Evolutionary conservation across 441 rosid species (phyloP).

Genomic region (Croton setiger): DNA sequence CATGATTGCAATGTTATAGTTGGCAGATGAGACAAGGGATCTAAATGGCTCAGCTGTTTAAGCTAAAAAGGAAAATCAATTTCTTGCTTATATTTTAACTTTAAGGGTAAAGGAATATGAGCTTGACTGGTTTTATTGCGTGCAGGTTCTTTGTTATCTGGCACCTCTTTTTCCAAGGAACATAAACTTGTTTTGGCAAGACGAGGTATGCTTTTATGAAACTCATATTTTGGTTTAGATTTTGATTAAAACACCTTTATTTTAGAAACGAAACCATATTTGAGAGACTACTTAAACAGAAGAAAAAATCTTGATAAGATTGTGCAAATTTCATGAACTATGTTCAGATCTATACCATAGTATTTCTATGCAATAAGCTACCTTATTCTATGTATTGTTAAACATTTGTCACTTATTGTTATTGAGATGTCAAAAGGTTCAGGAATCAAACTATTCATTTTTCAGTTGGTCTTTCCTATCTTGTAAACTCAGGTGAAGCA

Average conservation of each 20-base stretch:
- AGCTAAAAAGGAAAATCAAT: neutral
- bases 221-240: conserved; percentile 20
- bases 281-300: neutral
- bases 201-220: conserved; percentile 68
- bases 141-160: conserved; percentile 88
- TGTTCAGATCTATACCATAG: neutral
- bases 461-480: neutral
- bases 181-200: conserved; percentile 93
- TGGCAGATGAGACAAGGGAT: neutral
- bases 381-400: neutral
- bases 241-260: conserved; percentile 12
- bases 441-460: neutral
- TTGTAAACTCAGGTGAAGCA: neutral
- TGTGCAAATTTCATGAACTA: too few species aligned
- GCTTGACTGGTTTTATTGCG: conserved; percentile 11
- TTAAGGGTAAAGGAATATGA: conserved; percentile 4
- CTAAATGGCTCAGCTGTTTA: neutral
- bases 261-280: neutral
- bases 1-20: neutral
- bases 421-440: neutral
- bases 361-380: neutral
- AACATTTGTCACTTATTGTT: neutral
- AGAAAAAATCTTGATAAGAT: neutral
- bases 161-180: conserved; percentile 92
- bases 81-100: conserved; percentile 8